A percentile compares a stretch with the other conserved stretches of the same genome.
These are phyloP conservation scores for Tricladium varicosporioides DNA, from an alignment of 2,329 filamentous ascomycete genomes.

Conservation along the genomic window DNA sequence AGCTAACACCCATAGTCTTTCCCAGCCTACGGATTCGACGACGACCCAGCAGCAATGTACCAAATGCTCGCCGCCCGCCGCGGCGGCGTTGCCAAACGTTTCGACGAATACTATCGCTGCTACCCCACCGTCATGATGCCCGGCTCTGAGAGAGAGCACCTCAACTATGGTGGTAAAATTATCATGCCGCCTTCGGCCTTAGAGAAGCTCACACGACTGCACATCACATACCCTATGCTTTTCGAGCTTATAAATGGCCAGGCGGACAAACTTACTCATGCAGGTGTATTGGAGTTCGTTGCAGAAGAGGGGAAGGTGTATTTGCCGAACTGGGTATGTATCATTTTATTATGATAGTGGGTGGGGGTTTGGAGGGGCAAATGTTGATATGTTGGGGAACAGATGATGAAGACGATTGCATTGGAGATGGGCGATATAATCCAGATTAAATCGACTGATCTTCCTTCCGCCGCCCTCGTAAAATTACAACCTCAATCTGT, in stretches of 20 bases:
- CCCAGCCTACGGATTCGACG: conserved; percentile 27
- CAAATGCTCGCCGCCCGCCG: conserved; percentile 29
- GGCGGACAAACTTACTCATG: conserved; percentile 78
- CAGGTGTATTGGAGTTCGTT: conserved; percentile 94
- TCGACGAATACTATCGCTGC: conserved; percentile 98
- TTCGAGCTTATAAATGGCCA: conserved; percentile 94
- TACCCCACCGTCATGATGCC: conserved; percentile 95
- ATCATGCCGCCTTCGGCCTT: conserved; percentile 94
- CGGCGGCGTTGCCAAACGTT: conserved; percentile 61
- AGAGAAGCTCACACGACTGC: conserved; percentile 92
- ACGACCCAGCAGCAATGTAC: conserved; percentile 33
- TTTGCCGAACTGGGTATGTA: conserved; percentile 83
- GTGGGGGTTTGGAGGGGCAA: neutral
- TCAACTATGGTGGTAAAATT: conserved; percentile 97
- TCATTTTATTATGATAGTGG: neutral
- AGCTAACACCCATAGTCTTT: conserved; percentile 20
- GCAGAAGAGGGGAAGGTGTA: conserved; percentile 97
- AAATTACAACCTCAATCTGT: conserved; percentile 94
- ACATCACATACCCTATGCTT: conserved; percentile 96
- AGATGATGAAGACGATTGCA: conserved; percentile 91
- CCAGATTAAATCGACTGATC: conserved; percentile 90
- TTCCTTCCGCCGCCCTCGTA: conserved; percentile 87
- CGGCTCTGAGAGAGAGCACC: conserved; percentile 80
- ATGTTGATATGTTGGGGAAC: conserved; percentile 10
- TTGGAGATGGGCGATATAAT: conserved; percentile 93